Percentiles rank a stretch among this genome's conserved stretches.
Conservation (phyloP, 129 eudicot genomes). For the Gnaphalium uliginosum region DNA sequence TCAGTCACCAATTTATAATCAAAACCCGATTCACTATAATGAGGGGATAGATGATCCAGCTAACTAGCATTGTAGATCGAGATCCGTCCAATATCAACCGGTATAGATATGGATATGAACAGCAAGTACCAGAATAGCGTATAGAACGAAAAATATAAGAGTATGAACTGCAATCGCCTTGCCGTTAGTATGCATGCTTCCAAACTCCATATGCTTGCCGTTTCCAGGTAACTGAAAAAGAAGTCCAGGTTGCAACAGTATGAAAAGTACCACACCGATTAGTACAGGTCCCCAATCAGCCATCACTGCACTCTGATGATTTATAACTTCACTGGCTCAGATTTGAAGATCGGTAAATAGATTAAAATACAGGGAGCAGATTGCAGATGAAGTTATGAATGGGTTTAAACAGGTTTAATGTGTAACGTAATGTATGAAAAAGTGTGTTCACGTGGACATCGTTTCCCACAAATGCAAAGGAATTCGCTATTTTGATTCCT, state of each 20-base stretch:
- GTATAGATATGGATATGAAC: slow-evolving; percentile 84
- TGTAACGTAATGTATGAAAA: background rate
- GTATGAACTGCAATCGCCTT: slow-evolving; percentile 83
- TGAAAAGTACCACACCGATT: slow-evolving; percentile 79
- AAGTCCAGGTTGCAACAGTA: slow-evolving; percentile 75
- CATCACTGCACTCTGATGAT: slow-evolving; percentile 29
- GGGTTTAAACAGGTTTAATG: background rate
- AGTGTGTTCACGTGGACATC: slow-evolving; percentile 30
- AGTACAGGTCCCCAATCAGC: slow-evolving; percentile 96
- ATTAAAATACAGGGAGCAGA: too few species aligned
- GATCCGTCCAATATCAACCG: slow-evolving; percentile 35
- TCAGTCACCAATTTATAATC: too few species aligned
- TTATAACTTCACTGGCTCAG: too few species aligned
- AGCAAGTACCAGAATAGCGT: slow-evolving; percentile 63
- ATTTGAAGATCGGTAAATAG: too few species aligned
- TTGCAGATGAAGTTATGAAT: slow-evolving; percentile 7
- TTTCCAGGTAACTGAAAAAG: slow-evolving; percentile 86
- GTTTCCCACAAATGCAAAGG: slow-evolving; percentile 17
- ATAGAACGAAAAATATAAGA: slow-evolving; percentile 74
- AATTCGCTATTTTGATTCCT: slow-evolving; percentile 10
- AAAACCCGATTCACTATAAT: too few species aligned
- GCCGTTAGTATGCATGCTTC: slow-evolving; percentile 85
- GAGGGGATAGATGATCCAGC: background rate
- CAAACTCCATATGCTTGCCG: slow-evolving; percentile 66
- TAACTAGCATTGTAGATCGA: background rate